Percentiles rank a stretch among this genome's conserved stretches.
Evolutionary conservation across 2,329 filamentous ascomycete species (phyloP).

Genomic region (Xylaria sp.): DNA sequence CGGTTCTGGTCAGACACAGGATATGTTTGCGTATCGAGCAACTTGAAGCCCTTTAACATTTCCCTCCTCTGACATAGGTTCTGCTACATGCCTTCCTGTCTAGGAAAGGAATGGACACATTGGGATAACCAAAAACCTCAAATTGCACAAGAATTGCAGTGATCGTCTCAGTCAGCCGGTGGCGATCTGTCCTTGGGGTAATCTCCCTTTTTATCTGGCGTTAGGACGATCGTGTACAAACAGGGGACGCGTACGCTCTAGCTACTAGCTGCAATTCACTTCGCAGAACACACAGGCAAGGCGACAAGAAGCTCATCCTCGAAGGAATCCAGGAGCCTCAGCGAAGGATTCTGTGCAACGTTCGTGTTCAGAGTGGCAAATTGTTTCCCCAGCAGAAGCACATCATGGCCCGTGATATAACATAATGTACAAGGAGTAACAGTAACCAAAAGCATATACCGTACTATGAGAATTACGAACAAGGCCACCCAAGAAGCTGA

Average conservation of each 20-base stretch:
- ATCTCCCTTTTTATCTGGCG: not conserved
- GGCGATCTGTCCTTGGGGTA: not conserved
- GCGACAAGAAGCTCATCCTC: constrained; percentile 1
- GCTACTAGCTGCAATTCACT: not conserved
- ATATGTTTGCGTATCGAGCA: not conserved
- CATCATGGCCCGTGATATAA: not conserved
- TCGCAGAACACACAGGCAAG: not conserved
- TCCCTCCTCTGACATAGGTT: constrained; percentile 1
- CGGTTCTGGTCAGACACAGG: not conserved
- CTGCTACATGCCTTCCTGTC: not conserved
- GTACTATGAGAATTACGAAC: not conserved
- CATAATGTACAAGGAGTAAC: not conserved
- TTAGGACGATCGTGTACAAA: not conserved
- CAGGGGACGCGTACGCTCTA: not conserved
- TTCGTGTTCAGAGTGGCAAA: not conserved
- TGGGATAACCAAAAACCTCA: not conserved
- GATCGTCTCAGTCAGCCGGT: constrained; percentile 4
- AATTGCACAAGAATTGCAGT: not conserved
- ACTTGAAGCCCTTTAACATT: not conserved
- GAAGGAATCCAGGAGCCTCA: not conserved
- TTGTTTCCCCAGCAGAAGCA: not conserved
- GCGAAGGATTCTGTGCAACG: not conserved
- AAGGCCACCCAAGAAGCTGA: no score
- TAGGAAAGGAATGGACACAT: not conserved
- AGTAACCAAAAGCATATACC: not conserved